phyloP scores from a whole-genome alignment of 2,329 filamentous ascomycete species.

The Apiospora arundinis region DNA sequence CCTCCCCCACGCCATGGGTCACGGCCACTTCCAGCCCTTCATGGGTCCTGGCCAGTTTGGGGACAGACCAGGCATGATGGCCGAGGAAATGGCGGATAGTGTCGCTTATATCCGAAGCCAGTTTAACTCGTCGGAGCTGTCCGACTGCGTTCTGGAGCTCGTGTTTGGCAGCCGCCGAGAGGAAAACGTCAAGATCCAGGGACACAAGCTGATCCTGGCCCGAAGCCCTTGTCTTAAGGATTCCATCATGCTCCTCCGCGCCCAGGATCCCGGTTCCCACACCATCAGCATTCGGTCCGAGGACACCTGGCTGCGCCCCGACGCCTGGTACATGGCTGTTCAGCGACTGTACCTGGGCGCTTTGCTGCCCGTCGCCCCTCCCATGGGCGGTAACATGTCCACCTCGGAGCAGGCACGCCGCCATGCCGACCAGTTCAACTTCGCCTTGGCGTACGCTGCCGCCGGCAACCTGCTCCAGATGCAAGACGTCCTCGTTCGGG shows the following conservation, averaged over 20 bases:
- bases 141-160: constrained; percentile 51
- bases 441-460: constrained; percentile 69
- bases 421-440: constrained; percentile 56
- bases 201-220: constrained; percentile 61
- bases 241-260: constrained; percentile 39
- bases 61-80: constrained; percentile 31
- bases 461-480: constrained; percentile 65
- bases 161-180: constrained; percentile 44
- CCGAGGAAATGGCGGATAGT: constrained; percentile 36
- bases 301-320: constrained; percentile 60
- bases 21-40: constrained; percentile 36
- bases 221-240: constrained; percentile 54
- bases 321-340: constrained; percentile 63
- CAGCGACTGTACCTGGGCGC: constrained; percentile 60
- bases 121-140: constrained; percentile 47
- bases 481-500: constrained; percentile 60
- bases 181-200: constrained; percentile 53
- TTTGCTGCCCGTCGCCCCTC: constrained; percentile 22
- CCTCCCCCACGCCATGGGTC: constrained; percentile 29
- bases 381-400: constrained; percentile 37
- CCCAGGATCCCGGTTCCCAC: constrained; percentile 42
- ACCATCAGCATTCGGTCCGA: constrained; percentile 54
- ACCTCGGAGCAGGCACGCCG: constrained; percentile 34
- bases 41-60: constrained; percentile 32
- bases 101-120: constrained; percentile 44